Evolutionary conservation across 495 filamentous ascomycete genomes (phyloP), one percentile per base, ranked within the genome.

Genomic region (Trypethelium eluteriae): DNA sequence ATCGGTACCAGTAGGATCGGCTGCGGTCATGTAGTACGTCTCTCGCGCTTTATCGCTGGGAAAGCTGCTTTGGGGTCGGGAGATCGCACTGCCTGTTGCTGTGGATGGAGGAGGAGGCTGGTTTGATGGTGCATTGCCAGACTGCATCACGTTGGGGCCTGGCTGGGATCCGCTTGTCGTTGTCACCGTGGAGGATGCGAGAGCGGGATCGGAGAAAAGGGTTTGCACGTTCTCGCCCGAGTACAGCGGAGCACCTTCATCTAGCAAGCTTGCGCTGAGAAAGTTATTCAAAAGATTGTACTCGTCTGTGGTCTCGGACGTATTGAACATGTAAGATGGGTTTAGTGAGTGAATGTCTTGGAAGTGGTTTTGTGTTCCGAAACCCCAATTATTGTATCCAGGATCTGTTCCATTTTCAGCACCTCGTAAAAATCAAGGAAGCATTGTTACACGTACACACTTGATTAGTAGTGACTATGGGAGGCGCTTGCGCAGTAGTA

Each of bases 201-300:
- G 71, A 9, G 81, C 76, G 5, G 83, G 80, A 66, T 88, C 85
- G 25, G 81, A 79, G 72, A 86, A 84, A 9, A 85, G 74, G 4
- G 77, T 76, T 65, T 82, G 82, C 64, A 80, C 75, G 34, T 84
- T 83, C 65, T 92, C 90, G 64, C 86, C 85, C 64, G 83, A 76
- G 65, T 89, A 83, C 56, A 88, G 76, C 32, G 53, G 53, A 2
- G 81, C 81, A 44, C 84, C 84, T 74, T 96, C 92, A 74, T 96
- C 92, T 62, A 96, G 77, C 39, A 98, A 77, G 76, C 88, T 92
- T 69, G 85, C 93, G 75, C 88, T 92, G 68, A 98, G 84, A 74
- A 98, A 99, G 76, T 98, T 92, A 70, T 95, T 96, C 68, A 99
- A 84, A 66, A 97, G 81, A 73, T 96, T 96, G 74, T 96, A 97